A percentile compares a stretch with the other conserved stretches of the same genome.
Evolutionary conservation across 768 basidiomycete genomes (phyloP).

Genomic region (Termitomyces sp.): DNA sequence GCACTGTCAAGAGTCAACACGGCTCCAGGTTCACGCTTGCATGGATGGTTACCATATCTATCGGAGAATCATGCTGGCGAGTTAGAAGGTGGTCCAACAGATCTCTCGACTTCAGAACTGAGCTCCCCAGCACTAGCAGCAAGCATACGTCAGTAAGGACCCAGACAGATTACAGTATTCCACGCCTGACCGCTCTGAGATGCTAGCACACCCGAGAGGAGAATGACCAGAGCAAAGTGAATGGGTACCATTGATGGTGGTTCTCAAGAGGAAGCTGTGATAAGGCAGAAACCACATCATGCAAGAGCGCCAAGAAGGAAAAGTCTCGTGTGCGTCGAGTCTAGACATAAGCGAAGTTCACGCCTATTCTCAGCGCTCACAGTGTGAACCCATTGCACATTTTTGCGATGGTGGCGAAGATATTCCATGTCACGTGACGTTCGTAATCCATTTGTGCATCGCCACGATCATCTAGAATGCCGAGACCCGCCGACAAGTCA

Average conservation of each 20-base stretch:
- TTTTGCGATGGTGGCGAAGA: background rate
- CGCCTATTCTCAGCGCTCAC: background rate
- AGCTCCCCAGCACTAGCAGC: background rate
- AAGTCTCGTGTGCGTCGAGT: background rate
- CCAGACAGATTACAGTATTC: no score
- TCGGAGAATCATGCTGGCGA: background rate
- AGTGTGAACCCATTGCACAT: no score
- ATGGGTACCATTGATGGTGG: background rate
- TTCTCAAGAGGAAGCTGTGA: background rate
- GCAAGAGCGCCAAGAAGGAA: background rate
- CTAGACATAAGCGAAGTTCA: background rate
- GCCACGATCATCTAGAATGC: no score
- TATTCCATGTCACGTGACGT: background rate
- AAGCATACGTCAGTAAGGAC: background rate
- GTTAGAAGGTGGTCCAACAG: background rate
- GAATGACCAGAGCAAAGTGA: background rate
- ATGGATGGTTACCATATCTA: background rate
- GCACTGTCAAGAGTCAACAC: slow-evolving; percentile 14
- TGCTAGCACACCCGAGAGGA: background rate
- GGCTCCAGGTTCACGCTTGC: background rate
- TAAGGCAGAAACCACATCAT: background rate
- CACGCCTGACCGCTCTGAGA: background rate
- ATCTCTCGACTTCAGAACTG: background rate
- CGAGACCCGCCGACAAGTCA: no score
- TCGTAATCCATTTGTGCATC: no score